A percentile compares a stretch with the other conserved stretches of the same genome.
These are phyloP conservation scores for Melaleuca alternifolia DNA, from an alignment of 345 rosid species.

Conservation along the genomic window DNA sequence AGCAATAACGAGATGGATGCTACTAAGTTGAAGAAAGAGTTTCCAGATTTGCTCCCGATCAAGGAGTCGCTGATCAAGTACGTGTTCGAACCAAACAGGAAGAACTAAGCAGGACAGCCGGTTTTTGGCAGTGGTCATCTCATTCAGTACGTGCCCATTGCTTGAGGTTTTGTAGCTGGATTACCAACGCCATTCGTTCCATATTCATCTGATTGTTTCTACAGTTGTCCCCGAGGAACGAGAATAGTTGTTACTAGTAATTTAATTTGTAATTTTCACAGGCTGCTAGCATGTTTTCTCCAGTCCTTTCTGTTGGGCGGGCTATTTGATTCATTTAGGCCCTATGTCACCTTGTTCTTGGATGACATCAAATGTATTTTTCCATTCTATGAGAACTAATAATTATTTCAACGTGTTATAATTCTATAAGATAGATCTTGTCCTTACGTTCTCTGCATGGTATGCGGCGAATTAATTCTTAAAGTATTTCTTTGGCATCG, in stretches of 20 bases:
- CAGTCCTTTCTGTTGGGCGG: not conserved
- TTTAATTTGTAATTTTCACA: not conserved
- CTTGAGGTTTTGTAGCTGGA: not conserved
- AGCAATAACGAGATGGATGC: conserved; percentile 52
- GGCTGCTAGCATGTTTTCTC: not conserved
- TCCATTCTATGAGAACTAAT: not conserved
- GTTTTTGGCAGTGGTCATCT: not conserved
- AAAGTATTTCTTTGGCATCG: not conserved
- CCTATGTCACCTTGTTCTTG: not conserved
- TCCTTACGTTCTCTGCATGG: not conserved
- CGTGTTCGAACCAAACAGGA: conserved; percentile 36
- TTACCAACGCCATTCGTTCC: not conserved
- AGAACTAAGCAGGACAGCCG: not conserved
- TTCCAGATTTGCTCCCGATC: conserved; percentile 33
- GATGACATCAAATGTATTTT: not conserved
- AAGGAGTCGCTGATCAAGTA: conserved; percentile 35
- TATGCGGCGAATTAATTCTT: not conserved
- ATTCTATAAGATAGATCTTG: not conserved
- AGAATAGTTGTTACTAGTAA: not conserved
- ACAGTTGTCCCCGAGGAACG: not conserved
- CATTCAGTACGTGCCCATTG: not conserved
- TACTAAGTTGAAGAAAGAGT: conserved; percentile 33
- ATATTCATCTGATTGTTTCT: not conserved
- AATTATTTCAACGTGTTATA: not conserved
- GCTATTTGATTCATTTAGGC: not conserved